Evolutionary conservation across 306 rosid genomes (phyloP), one percentile per base, ranked within the genome.

Genomic region (Arachis hypogaea): DNA sequence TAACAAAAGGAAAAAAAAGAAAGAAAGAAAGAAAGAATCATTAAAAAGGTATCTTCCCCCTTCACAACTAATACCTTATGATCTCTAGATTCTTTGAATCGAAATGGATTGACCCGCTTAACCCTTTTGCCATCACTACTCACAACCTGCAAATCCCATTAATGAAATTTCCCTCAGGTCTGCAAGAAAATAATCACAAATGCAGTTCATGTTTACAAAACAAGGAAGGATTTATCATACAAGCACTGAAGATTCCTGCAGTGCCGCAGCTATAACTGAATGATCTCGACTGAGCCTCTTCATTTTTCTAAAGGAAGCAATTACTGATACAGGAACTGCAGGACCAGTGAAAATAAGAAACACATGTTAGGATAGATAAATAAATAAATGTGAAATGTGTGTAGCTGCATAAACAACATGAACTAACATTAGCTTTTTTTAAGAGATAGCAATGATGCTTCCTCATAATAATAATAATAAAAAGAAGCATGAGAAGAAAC

Each of bases 271-370:
- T 72, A 95, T 82, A 41, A 83, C 60, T 41, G 83, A 73, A 78
- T 84, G 46, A 71, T 92, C 85, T 71, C 72, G 82, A 14, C 84
- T 79, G 72, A 95, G 93, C 84, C 79, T 95, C 82, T 90, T 92
- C 82, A 90, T 80, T 83, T 89, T 95, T 76, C 81, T 95, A 82
- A 92, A 95, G 76, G 98, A 82, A 75, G 93, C 93, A 79, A 95
- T 74, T 45, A 87, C 79, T 54, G 90, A 71, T 54, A 90, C 22
- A 22, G 97, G 92, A 86, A 92, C 98, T 95, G 92, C 92, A 85
- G 59, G 72, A 73, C 78, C 76, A 59, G 70, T 50, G 55, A 45
- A 69, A 56, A 11, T 18, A 70, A 42, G 60, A 29, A 51, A 77
- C 45, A 41, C 54, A 36, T 28, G 9, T 78, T 42, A 55, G 10